Evolutionary conservation across 352 stramenopile species (phyloP).

Genomic region (Pythium rishiriense): DNA sequence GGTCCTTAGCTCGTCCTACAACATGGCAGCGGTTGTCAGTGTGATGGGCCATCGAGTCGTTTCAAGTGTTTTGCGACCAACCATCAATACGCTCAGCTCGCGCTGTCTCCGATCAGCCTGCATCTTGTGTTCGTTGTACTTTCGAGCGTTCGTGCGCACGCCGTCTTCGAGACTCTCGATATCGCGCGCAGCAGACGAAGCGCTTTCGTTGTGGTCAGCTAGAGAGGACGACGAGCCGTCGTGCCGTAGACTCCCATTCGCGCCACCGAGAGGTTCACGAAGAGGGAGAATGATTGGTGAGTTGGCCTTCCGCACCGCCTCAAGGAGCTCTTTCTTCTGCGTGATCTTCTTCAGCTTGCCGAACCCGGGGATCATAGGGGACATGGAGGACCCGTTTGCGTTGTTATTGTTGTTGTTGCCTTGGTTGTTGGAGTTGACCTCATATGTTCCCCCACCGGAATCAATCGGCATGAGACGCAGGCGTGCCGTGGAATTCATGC

Average conservation of each 20-base stretch:
- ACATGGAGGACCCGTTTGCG: constrained; percentile 14
- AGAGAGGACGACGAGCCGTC: constrained; percentile 21
- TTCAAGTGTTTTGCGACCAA: constrained; percentile 8
- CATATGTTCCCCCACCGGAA: constrained; percentile 31
- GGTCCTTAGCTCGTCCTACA: constrained; percentile 65
- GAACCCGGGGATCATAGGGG: constrained; percentile 19
- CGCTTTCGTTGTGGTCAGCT: constrained; percentile 23
- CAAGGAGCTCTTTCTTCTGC: constrained; percentile 72
- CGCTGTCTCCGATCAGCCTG: constrained; percentile 59
- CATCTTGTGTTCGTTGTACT: constrained; percentile 83
- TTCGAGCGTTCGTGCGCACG: constrained; percentile 65
- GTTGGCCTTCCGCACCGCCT: constrained; percentile 76
- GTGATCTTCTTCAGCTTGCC: constrained; percentile 75
- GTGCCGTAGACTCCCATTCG: constrained; percentile 13
- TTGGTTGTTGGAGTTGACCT: constrained; percentile 28
- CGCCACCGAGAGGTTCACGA: constrained; percentile 31
- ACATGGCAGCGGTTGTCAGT: neutral
- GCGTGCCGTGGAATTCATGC: constrained; percentile 24
- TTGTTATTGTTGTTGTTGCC: constrained; percentile 27
- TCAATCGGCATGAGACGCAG: constrained; percentile 60
- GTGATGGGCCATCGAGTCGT: neutral
- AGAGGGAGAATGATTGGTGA: constrained; percentile 59
- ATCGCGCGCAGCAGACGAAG: constrained; percentile 50
- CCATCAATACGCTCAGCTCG: constrained; percentile 62
- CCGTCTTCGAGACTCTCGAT: constrained; percentile 71